A percentile compares a stretch with the other conserved stretches of the same genome.
These are phyloP conservation scores for Sonneratia alba DNA, from an alignment of 345 rosid genomes.

Conservation along the genomic window DNA sequence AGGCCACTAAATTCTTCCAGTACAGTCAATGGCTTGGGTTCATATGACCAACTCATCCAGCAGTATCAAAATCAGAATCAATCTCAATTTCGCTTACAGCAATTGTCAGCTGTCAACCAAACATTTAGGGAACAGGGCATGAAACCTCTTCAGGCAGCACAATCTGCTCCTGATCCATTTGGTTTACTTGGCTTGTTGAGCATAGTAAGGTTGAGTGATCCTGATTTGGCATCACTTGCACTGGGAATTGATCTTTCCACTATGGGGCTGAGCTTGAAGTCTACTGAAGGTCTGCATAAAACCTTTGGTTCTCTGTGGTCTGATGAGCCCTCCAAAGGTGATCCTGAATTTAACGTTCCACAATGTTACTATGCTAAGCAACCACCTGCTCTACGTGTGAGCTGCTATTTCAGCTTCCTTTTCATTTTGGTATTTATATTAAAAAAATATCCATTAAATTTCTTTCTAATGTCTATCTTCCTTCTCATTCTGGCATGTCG, in stretches of 20 bases:
- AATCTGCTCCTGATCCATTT: conserved; percentile 51
- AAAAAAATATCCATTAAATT: neutral
- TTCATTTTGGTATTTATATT: neutral
- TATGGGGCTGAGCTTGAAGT: conserved; percentile 86
- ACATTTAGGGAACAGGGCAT: conserved; percentile 79
- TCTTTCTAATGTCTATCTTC: too few species aligned
- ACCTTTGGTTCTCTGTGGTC: conserved; percentile 98
- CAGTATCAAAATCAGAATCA: conserved; percentile 84
- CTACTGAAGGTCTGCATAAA: conserved; percentile 85
- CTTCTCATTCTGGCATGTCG: neutral
- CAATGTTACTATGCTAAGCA: conserved; percentile 84
- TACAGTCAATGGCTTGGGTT: conserved; percentile 54
- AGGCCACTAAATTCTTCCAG: conserved; percentile 79
- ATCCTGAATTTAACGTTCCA: conserved; percentile 86
- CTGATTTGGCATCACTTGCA: conserved; percentile 17
- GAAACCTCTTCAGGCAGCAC: conserved; percentile 18
- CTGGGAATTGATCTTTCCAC: conserved; percentile 77
- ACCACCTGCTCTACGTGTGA: conserved; percentile 75
- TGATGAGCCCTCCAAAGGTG: conserved; percentile 90
- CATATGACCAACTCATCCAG: conserved; percentile 76
- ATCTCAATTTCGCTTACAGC: conserved; percentile 85
- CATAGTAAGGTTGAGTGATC: conserved; percentile 12
- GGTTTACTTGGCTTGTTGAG: conserved; percentile 16
- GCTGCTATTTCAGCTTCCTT: conserved; percentile 9
- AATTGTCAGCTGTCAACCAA: conserved; percentile 75